Percentiles rank a stretch among this genome's conserved stretches.
These are phyloP conservation scores for Mucor lusitanicus DNA, from an alignment of 371 early-diverging fungal species.

Conservation along the genomic window DNA sequence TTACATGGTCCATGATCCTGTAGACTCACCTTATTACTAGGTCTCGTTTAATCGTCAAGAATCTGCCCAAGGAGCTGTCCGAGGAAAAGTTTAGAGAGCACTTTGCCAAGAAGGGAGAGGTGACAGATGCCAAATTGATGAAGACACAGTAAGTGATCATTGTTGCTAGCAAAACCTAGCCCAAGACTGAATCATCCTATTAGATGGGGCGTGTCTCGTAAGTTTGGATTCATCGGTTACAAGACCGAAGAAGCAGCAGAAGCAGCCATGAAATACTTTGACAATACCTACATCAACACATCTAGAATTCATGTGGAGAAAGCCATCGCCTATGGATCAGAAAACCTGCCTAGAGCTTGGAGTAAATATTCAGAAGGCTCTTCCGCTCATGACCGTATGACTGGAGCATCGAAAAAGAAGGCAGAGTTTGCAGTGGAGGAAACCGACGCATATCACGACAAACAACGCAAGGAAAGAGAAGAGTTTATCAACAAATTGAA, in stretches of 20 bases:
- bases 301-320: constrained; percentile 83
- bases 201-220: constrained; percentile 79
- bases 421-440: constrained; percentile 47
- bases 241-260: constrained; percentile 83
- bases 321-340: constrained; percentile 82
- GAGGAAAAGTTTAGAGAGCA: constrained; percentile 86
- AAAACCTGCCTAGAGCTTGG: constrained; percentile 88
- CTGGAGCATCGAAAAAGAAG: constrained; percentile 32
- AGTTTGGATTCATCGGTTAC: constrained; percentile 94
- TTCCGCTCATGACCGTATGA: constrained; percentile 59
- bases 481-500: constrained; percentile 59
- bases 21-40: constrained; percentile 18
- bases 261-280: constrained; percentile 81
- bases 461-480: constrained; percentile 39
- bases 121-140: constrained; percentile 93
- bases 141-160: constrained; percentile 63
- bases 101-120: constrained; percentile 81
- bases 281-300: constrained; percentile 91
- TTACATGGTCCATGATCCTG: neutral
- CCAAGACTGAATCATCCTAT: neutral
- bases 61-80: constrained; percentile 87
- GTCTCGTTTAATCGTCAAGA: constrained; percentile 86
- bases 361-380: constrained; percentile 81
- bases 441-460: constrained; percentile 42
- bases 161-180: neutral